Percentiles rank a stretch among this genome's conserved stretches.
Conservation (phyloP, 75 land plant genomes). For the Picea glauca region DNA sequence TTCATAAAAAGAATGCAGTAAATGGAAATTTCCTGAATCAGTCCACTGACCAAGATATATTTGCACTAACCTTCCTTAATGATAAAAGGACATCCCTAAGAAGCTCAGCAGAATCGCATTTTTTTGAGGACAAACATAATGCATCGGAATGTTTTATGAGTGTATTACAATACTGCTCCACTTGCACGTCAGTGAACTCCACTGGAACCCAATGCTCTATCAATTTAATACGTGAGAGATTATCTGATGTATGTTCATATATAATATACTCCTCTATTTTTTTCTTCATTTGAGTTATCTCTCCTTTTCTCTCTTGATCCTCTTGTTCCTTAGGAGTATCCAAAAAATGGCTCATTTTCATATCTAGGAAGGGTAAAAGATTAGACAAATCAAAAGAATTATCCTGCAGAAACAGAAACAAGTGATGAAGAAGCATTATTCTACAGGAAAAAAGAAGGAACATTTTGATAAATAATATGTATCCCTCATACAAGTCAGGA, state of each 20-base stretch:
- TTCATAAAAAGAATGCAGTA: background rate
- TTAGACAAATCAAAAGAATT: conserved; percentile 30
- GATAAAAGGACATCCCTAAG: conserved; percentile 35
- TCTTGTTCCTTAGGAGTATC: conserved; percentile 14
- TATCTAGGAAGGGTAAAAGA: conserved; percentile 34
- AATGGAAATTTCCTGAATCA: background rate
- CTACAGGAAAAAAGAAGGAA: conserved; percentile 32
- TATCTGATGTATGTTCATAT: conserved; percentile 41
- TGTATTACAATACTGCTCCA: conserved; percentile 68
- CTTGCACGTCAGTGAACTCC: conserved; percentile 60
- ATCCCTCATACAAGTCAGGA: conserved; percentile 27
- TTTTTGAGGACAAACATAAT: conserved; percentile 46
- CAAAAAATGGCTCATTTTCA: background rate
- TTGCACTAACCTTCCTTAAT: conserved; percentile 37
- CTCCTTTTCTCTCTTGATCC: conserved; percentile 5
- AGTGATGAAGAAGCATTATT: background rate
- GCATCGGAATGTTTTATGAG: conserved; percentile 44
- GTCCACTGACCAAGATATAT: background rate
- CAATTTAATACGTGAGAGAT: conserved; percentile 24
- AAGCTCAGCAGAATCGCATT: conserved; percentile 34
- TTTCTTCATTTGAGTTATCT: conserved; percentile 19
- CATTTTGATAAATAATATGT: conserved; percentile 22
- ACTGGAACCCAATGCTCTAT: conserved; percentile 88
- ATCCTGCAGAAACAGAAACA: conserved; percentile 29
- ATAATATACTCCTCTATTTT: conserved; percentile 27